Percentiles rank a stretch among this genome's conserved stretches.
Evolutionary conservation across 371 early-diverging fungal genomes (phyloP).

Genomic region (Parasitella parasitica): DNA sequence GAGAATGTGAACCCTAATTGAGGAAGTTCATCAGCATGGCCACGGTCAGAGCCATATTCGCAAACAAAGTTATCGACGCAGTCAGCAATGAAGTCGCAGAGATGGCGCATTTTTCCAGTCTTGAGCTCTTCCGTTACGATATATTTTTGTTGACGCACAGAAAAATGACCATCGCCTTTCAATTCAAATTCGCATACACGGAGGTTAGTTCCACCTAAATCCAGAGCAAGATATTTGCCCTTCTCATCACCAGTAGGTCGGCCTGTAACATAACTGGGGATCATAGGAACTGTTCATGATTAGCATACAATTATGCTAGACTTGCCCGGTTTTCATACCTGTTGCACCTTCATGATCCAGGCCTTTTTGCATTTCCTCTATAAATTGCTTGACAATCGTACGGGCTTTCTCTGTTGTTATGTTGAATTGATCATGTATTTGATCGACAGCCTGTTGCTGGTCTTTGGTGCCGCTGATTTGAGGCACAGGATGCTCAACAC

Average conservation of each 20-base stretch:
- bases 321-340: conserved; percentile 16
- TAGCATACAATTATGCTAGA: not conserved
- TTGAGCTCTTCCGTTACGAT: conserved; percentile 30
- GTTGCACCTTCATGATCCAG: conserved; percentile 59
- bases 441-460: conserved; percentile 10
- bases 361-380: conserved; percentile 72
- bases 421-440: conserved; percentile 6
- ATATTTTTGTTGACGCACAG: conserved; percentile 31
- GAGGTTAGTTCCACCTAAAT: conserved; percentile 92
- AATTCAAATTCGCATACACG: conserved; percentile 67
- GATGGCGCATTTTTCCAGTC: conserved; percentile 47
- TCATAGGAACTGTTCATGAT: conserved; percentile 34
- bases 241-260: conserved; percentile 80
- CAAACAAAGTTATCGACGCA: conserved; percentile 74
- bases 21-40: conserved; percentile 4
- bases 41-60: conserved; percentile 38
- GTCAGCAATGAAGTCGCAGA: conserved; percentile 91
- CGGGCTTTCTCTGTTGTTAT: conserved; percentile 8
- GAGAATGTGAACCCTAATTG: conserved; percentile 92
- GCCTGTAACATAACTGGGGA: conserved; percentile 84
- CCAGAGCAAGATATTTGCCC: conserved; percentile 85
- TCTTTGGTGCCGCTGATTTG: conserved; percentile 9
- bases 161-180: conserved; percentile 48
- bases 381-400: conserved; percentile 60
- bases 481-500: not conserved